Base-by-base conservation (phyloP, 176 grass and related monocot genomes). In the Carex cristatella region DNA sequence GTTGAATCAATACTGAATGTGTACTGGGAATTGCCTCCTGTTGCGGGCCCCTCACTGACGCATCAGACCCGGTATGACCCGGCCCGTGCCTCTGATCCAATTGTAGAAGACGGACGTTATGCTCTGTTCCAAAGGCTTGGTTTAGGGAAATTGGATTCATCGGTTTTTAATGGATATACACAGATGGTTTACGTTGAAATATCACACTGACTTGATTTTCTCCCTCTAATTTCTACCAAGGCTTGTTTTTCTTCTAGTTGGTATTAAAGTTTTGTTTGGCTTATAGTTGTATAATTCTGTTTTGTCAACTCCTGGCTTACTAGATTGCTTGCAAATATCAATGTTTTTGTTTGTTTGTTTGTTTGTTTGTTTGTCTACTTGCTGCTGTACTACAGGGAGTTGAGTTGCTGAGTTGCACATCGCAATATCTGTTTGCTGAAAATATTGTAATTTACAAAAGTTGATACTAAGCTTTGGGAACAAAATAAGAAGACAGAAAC, bases 1-100 rank as follows among this genome's bases (percentile, higher is more conserved):
- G 83, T 97, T 79, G 94, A 97, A 76, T 94, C 90, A 23, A 49
- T 91, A 37, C 53, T 97, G 89, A 87, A 94, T 89, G 10, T 93
- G 18, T 97, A 94, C 71, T 97, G 94, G 94, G 94, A 97, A 68
- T 84, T 97, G 54, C 92, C 90, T 84, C 94, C 94, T 83, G 89
- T 94, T 67, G 94, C 90, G 32, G 92, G 94, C 35, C 94, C 94
- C 48, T 94, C 90, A 31, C 90, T 97, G 28, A 94, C 94, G 49
- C 94, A 97, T 75, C 92, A 97, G 78, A 94, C 94, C 66, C 92
- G 94, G 78, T 97, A 94, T 86, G 94, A 97, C 33, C 94, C 94
- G 16, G 87, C 92, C 59, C 90, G 92, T 18, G 58, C 89, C 10
- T 35, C 84, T 69, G 92, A 97, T 73, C 92, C 92, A 6, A 91